Conservation (phyloP, 495 filamentous ascomycete genomes). For the Penicillium soppii region DNA sequence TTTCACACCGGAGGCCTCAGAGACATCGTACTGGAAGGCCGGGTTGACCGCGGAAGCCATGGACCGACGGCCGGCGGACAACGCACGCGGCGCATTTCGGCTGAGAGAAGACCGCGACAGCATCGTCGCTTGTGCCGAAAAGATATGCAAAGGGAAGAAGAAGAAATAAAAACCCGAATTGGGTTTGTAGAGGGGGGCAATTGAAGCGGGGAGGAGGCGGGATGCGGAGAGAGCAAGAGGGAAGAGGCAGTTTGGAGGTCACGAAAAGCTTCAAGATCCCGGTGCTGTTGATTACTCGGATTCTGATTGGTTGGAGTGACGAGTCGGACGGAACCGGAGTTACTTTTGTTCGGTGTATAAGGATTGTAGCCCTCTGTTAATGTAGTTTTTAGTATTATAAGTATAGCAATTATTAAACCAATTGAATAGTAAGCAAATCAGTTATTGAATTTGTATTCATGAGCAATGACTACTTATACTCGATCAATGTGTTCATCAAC, state of each 20-base stretch:
- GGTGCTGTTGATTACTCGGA: conserved; percentile 41
- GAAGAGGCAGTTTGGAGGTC: conserved; percentile 37
- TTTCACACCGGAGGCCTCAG: conserved; percentile 84
- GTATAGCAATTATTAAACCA: neutral
- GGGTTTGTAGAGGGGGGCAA: conserved; percentile 39
- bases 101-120: conserved; percentile 78
- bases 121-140: conserved; percentile 66
- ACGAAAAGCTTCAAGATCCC: conserved; percentile 54
- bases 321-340: conserved; percentile 48
- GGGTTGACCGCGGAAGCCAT: conserved; percentile 80
- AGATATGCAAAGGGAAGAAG: conserved; percentile 28
- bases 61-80: conserved; percentile 61
- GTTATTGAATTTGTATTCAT: too few relatives aligned
- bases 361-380: too few relatives aligned
- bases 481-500: too few relatives aligned
- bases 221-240: conserved; percentile 24
- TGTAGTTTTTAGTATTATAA: neutral
- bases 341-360: conserved; percentile 28
- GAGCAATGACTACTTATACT: too few relatives aligned
- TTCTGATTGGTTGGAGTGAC: conserved; percentile 41
- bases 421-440: too few relatives aligned
- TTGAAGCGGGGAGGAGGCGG: conserved; percentile 34
- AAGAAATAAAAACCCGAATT: conserved; percentile 32
- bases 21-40: conserved; percentile 82
- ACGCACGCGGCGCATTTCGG: conserved; percentile 73